phyloP scores from a whole-genome alignment of 306 rosid species.

The Trifolium pratense region DNA sequence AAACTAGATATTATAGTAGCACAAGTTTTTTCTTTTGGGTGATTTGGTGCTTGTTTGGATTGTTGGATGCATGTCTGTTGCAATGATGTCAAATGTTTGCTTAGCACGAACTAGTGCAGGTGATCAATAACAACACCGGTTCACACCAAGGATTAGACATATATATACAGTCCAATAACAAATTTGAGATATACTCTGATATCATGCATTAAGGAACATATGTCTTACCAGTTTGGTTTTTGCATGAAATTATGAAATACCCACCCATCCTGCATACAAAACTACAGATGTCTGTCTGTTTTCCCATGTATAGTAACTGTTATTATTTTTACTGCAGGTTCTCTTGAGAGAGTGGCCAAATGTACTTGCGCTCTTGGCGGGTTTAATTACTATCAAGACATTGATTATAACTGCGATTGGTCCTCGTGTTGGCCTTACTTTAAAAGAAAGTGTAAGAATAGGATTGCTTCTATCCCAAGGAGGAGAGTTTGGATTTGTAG shows the following conservation, averaged over 20 bases:
- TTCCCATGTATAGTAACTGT: constrained; percentile 16
- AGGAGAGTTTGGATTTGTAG: constrained; percentile 96
- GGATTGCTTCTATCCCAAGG: constrained; percentile 98
- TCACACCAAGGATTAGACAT: not conserved
- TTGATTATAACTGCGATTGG: constrained; percentile 94
- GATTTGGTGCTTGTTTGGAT: constrained; percentile 7
- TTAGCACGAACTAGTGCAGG: not conserved
- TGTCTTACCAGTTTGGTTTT: constrained; percentile 5
- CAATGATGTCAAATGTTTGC: not conserved
- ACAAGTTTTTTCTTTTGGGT: constrained; percentile 16
- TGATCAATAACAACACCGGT: not conserved
- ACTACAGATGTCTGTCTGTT: constrained; percentile 24
- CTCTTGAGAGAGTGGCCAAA: constrained; percentile 98
- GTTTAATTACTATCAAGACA: constrained; percentile 89
- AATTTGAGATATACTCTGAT: not conserved
- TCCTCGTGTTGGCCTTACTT: constrained; percentile 92
- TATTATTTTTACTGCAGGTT: constrained; percentile 64
- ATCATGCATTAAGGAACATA: constrained; percentile 18
- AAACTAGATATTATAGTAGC: constrained; percentile 30
- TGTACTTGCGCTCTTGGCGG: constrained; percentile 90
- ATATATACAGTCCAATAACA: not conserved
- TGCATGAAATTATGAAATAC: constrained; percentile 22
- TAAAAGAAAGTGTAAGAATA: constrained; percentile 97
- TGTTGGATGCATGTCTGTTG: not conserved
- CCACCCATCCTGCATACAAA: constrained; percentile 10